Evolutionary conservation across 1,284 basidiomycete species (phyloP).

Genomic region (Xerocomus minutiporus): DNA sequence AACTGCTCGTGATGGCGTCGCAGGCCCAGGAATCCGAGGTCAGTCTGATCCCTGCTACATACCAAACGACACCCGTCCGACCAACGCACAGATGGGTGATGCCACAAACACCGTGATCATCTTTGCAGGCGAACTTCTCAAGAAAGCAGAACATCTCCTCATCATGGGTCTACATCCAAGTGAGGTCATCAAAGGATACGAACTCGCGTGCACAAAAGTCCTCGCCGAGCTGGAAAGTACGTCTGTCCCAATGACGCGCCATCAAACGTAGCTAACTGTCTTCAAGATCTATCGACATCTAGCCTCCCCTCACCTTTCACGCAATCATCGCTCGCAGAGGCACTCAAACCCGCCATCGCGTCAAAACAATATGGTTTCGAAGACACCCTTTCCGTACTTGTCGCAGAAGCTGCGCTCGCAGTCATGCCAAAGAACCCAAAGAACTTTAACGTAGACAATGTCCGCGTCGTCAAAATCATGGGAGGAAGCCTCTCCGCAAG

Average conservation of each 20-base stretch:
- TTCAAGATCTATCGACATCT: slow-evolving; percentile 57
- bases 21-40: slow-evolving; percentile 96
- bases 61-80: not conserved
- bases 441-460: slow-evolving; percentile 97
- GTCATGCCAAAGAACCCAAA: slow-evolving; percentile 88
- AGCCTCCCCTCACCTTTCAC: slow-evolving; percentile 78
- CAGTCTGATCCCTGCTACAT: slow-evolving; percentile 17
- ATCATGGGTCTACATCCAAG: slow-evolving; percentile 97
- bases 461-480: slow-evolving; percentile 98
- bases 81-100: slow-evolving; percentile 79
- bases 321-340: slow-evolving; percentile 68
- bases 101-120: slow-evolving; percentile 95
- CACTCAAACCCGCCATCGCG: slow-evolving; percentile 89
- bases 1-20: slow-evolving; percentile 95
- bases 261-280: slow-evolving; percentile 11
- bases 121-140: slow-evolving; percentile 91
- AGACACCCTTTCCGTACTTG: slow-evolving; percentile 76
- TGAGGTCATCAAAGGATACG: slow-evolving; percentile 92
- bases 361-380: slow-evolving; percentile 98
- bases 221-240: slow-evolving; percentile 87
- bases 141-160: slow-evolving; percentile 89
- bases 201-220: slow-evolving; percentile 86
- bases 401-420: slow-evolving; percentile 87
- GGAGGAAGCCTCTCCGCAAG: slow-evolving; percentile 83
- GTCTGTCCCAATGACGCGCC: slow-evolving; percentile 32